Percentiles rank a stretch among this genome's conserved stretches.
phyloP scores from a whole-genome alignment of 2,329 filamentous ascomycete species.

The Epichloe baconii region DNA sequence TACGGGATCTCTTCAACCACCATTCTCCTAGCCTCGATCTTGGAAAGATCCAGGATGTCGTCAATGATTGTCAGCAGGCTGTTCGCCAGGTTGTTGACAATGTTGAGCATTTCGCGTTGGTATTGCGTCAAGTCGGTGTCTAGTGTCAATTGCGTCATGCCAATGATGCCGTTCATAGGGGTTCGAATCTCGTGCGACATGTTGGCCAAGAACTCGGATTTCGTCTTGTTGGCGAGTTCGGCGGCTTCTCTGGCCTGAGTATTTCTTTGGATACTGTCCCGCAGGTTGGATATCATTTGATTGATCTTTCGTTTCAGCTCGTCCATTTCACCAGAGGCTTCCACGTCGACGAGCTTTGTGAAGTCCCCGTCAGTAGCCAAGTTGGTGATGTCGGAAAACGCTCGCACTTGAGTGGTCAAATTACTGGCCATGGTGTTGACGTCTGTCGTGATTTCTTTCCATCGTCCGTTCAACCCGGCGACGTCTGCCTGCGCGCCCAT shows the following conservation, averaged over 20 bases:
- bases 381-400: conserved; percentile 98
- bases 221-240: conserved; percentile 93
- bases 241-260: conserved; percentile 91
- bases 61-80: conserved; percentile 96
- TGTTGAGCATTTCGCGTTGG: conserved; percentile 96
- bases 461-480: conserved; percentile 80
- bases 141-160: conserved; percentile 92
- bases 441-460: conserved; percentile 97
- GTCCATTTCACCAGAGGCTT: conserved; percentile 97
- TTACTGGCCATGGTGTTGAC: conserved; percentile 84
- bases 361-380: conserved; percentile 94
- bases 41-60: conserved; percentile 60
- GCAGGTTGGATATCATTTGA: conserved; percentile 92
- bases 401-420: conserved; percentile 84
- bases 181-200: conserved; percentile 99
- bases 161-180: conserved; percentile 94
- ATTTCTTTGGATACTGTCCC: conserved; percentile 94
- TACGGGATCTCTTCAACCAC: conserved; percentile 97
- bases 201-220: conserved; percentile 95
- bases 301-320: conserved; percentile 99
- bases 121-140: conserved; percentile 92
- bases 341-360: conserved; percentile 89
- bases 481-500: conserved; percentile 97
- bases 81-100: conserved; percentile 92
- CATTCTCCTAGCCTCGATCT: conserved; percentile 93